Percentiles rank a stretch among this genome's conserved stretches.
Evolutionary conservation across 2,329 filamentous ascomycete species (phyloP).

Genomic region (Pleurostoma richardsiae): DNA sequence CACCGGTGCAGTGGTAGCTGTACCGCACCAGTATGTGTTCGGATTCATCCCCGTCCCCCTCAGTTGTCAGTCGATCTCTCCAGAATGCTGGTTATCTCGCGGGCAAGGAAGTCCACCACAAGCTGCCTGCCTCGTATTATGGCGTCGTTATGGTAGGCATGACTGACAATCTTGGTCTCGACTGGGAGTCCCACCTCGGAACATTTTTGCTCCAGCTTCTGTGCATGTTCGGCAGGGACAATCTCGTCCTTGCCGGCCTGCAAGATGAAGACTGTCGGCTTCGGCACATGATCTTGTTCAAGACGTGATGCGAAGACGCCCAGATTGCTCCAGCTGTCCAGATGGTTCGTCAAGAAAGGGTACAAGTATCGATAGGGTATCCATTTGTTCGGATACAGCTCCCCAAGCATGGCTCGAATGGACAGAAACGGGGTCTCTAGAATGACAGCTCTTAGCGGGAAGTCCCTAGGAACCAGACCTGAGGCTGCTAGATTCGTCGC

Average conservation of each 20-base stretch:
- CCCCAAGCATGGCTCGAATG: constrained; percentile 63
- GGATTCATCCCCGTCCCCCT: too few relatives aligned
- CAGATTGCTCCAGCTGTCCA: constrained; percentile 50
- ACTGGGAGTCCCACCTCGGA: constrained; percentile 39
- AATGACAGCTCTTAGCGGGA: constrained; percentile 46
- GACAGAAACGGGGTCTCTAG: constrained; percentile 75
- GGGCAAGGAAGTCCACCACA: background rate
- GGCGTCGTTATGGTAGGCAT: constrained; percentile 53
- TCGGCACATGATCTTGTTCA: constrained; percentile 12
- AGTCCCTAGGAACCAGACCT: constrained; percentile 28
- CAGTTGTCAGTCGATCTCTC: too few relatives aligned
- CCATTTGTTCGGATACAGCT: constrained; percentile 74
- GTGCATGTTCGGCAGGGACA: constrained; percentile 46
- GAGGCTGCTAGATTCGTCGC: constrained; percentile 55
- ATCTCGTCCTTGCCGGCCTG: constrained; percentile 55
- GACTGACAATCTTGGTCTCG: constrained; percentile 34
- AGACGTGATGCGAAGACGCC: constrained; percentile 27
- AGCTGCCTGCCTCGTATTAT: constrained; percentile 39
- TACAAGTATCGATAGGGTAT: constrained; percentile 71
- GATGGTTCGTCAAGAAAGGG: constrained; percentile 65
- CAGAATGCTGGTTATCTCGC: background rate
- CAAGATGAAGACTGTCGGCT: constrained; percentile 41
- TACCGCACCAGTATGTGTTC: too few relatives aligned
- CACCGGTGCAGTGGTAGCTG: too few relatives aligned
- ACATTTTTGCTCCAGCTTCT: constrained; percentile 40